Base-by-base conservation (phyloP, 2,329 filamentous ascomycete genomes). In the Tympanopsis confertula region DNA sequence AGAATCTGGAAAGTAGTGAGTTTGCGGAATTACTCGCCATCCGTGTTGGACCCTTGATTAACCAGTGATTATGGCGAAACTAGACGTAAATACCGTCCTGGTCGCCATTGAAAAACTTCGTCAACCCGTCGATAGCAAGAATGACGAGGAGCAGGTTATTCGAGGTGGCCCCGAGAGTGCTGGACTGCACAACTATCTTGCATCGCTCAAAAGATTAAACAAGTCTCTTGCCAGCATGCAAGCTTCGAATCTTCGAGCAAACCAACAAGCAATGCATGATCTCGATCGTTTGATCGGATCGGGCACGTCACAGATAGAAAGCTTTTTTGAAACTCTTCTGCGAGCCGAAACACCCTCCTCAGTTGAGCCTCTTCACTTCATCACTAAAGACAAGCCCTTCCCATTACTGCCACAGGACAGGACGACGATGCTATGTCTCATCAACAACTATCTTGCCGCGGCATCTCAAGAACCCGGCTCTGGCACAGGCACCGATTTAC, bases 61-160 rank as follows among this genome's bases (percentile, higher is more conserved):
- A 41, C 15, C 36, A 18, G 37, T 30, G 33, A 30, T 13, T 13
- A 29, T 39, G 30, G 15, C 19, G 33, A 35, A 20, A 35, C 24
- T 49, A 85, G 81, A 98, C 54, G 84, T 96, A 49, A 88, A 96
- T 53, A 73, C 75, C 43, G 78, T 95, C 24, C 75, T 94, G 41
- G 71, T 80, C 44, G 86, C 88, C 14, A 96, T 98, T 48, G 87
- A 94, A 44, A 78, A 81, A 44, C 71, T 96, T 29, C 80, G 86
- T 47, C 83, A 93, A 51, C 89, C 91, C n/a, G 78, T 88, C 43
- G 87, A 96, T 55, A 86, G 87, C 54, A 89, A 91, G 53, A 86
- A 83, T 47, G 78, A 84, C 44, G 91, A 98, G 58, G 91, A 98
- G 59, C 78, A 81, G 39, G 87, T 95, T 44, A 88, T 98, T 51